Percentiles rank a stretch among this genome's conserved stretches.
These are phyloP conservation scores for Diaporthe sp. DNA, from an alignment of 2,329 filamentous ascomycete genomes.

Conservation along the genomic window DNA sequence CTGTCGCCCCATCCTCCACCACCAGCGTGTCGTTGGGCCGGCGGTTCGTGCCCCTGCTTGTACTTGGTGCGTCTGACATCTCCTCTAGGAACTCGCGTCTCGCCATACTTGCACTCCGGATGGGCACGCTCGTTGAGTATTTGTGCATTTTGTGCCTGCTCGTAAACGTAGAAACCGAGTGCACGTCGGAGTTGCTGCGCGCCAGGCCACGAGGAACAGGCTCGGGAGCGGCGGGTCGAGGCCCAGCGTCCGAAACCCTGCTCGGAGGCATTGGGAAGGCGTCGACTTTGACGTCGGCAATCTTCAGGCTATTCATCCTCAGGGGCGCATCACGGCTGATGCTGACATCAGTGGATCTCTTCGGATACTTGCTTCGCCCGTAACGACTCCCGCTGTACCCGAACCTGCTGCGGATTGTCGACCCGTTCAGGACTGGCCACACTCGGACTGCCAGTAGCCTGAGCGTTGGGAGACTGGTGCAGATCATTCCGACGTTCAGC, in stretches of 20 bases:
- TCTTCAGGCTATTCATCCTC: slow-evolving; percentile 23
- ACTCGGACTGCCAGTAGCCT: neutral
- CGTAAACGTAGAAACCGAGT: slow-evolving; percentile 5
- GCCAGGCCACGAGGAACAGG: neutral
- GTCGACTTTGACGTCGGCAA: neutral
- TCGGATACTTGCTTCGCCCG: slow-evolving; percentile 9
- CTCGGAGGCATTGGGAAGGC: neutral
- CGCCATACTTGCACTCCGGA: slow-evolving; percentile 6
- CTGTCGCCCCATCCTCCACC: slow-evolving; percentile 7
- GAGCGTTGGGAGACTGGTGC: slow-evolving; percentile 40
- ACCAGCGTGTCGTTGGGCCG: neutral
- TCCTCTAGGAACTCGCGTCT: neutral
- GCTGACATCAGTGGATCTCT: slow-evolving; percentile 7
- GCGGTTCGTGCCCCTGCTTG: neutral
- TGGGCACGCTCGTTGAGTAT: slow-evolving; percentile 9
- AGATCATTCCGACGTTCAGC: slow-evolving; percentile 52
- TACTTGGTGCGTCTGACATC: neutral
- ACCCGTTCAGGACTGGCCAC: slow-evolving; percentile 8
- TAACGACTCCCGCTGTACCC: slow-evolving; percentile 22
- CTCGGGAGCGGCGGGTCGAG: neutral
- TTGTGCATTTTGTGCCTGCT: slow-evolving; percentile 24
- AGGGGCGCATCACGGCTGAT: neutral
- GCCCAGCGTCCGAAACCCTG: neutral
- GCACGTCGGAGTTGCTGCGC: slow-evolving; percentile 4
- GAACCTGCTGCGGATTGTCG: slow-evolving; percentile 17